These are phyloP conservation scores for Penicillium sp. DNA, from an alignment of 2,329 filamentous ascomycete species.

Conservation along the genomic window DNA sequence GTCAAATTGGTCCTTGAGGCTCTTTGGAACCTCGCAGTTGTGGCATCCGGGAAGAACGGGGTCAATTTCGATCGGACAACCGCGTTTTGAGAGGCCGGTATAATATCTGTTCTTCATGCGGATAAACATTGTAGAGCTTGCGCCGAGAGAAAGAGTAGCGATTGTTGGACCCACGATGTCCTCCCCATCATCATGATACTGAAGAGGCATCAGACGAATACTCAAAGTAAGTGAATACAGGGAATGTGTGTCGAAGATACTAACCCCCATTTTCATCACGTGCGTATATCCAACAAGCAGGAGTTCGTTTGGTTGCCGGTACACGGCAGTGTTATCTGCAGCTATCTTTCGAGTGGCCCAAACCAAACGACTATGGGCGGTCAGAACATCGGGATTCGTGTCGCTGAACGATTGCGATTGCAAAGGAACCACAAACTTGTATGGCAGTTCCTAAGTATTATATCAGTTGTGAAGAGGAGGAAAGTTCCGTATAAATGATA, in stretches of 20 bases:
- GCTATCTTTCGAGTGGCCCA: conserved; percentile 56
- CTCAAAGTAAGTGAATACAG: not conserved
- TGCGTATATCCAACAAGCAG: conserved; percentile 61
- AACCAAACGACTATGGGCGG: conserved; percentile 54
- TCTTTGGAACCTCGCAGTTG: conserved; percentile 13
- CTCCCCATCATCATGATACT: conserved; percentile 66
- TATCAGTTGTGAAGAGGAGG: not conserved
- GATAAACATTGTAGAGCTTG: conserved; percentile 56
- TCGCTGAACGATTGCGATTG: conserved; percentile 48
- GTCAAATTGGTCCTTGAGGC: conserved; percentile 30
- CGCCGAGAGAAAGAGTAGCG: conserved; percentile 59
- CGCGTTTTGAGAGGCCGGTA: conserved; percentile 25
- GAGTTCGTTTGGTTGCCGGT: conserved; percentile 58
- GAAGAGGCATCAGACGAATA: not conserved
- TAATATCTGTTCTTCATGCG: conserved; percentile 60
- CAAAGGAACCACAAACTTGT: conserved; percentile 61
- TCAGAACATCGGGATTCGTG: conserved; percentile 47
- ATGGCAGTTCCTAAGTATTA: conserved; percentile 60
- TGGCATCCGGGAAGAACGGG: conserved; percentile 38
- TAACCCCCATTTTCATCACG: conserved; percentile 56
- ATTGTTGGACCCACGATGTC: conserved; percentile 59
- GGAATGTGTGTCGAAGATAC: conserved; percentile 16
- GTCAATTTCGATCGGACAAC: conserved; percentile 29
- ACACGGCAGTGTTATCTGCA: conserved; percentile 21
- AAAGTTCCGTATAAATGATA: conserved; percentile 16